A percentile compares a stretch with the other conserved stretches of the same genome.
Evolutionary conservation across 1,139 yeast species (phyloP).

Genomic region (Meyerozyma smithsonii): DNA sequence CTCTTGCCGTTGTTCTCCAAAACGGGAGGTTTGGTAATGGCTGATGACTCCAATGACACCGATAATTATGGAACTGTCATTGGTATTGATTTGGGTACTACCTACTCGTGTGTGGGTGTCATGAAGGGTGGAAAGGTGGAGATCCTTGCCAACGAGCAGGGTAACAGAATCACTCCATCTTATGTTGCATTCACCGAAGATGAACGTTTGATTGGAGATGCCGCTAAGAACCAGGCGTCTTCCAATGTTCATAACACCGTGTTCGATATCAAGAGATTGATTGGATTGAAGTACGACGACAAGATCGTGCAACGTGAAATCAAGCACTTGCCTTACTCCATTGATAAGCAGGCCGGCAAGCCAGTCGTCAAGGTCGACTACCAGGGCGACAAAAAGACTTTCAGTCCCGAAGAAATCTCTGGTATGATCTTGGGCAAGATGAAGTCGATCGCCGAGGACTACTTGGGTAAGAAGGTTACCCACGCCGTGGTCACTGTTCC

Average conservation of each 20-base stretch:
- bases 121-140: slow-evolving; percentile 91
- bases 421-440: slow-evolving; percentile 89
- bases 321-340: slow-evolving; percentile 74
- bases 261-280: slow-evolving; percentile 82
- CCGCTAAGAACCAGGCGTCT: slow-evolving; percentile 91
- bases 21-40: slow-evolving; percentile 20
- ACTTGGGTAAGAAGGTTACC: slow-evolving; percentile 81
- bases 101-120: slow-evolving; percentile 89
- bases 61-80: slow-evolving; percentile 74
- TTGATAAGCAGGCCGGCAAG: slow-evolving; percentile 67
- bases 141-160: slow-evolving; percentile 91
- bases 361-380: slow-evolving; percentile 74
- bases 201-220: slow-evolving; percentile 90
- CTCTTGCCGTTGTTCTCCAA: slow-evolving; percentile 56
- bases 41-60: slow-evolving; percentile 31
- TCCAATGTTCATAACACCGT: slow-evolving; percentile 75
- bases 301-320: slow-evolving; percentile 76
- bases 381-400: slow-evolving; percentile 63
- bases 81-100: slow-evolving; percentile 86
- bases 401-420: slow-evolving; percentile 87
- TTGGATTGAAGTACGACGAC: slow-evolving; percentile 75
- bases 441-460: slow-evolving; percentile 92
- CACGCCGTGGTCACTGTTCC: slow-evolving; percentile 97
- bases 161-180: slow-evolving; percentile 91
- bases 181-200: slow-evolving; percentile 82